Percentiles rank a stretch among this genome's conserved stretches.
Evolutionary conservation across 805 yeast genomes (phyloP).

Genomic region (Wickerhamiella hasegawae): DNA sequence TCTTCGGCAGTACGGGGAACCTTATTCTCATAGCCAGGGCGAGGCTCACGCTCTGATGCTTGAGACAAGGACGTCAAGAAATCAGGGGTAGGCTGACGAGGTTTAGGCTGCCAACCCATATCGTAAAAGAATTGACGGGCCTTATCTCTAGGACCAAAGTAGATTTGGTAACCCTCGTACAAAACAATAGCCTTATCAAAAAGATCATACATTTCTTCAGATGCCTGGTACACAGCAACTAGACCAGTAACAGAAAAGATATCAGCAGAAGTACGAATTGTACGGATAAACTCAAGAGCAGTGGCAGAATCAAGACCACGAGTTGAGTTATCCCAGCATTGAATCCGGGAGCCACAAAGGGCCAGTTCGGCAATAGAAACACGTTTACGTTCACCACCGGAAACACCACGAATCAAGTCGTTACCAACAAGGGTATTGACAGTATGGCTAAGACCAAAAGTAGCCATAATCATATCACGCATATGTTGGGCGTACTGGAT

Average conservation of each 20-base stretch:
- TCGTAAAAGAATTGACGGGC: slow-evolving; percentile 43
- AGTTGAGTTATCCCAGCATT: slow-evolving; percentile 70
- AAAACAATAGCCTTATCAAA: slow-evolving; percentile 48
- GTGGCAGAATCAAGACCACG: slow-evolving; percentile 77
- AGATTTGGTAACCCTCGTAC: slow-evolving; percentile 46
- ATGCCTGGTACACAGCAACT: slow-evolving; percentile 55
- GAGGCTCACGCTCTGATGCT: slow-evolving; percentile 39
- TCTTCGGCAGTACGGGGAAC: slow-evolving; percentile 51
- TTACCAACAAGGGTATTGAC: slow-evolving; percentile 43
- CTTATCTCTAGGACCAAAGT: slow-evolving; percentile 38
- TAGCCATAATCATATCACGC: slow-evolving; percentile 34
- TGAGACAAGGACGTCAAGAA: slow-evolving; percentile 55
- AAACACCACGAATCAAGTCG: slow-evolving; percentile 52
- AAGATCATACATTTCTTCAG: slow-evolving; percentile 44
- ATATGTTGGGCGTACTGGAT: slow-evolving; percentile 30
- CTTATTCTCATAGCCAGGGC: slow-evolving; percentile 30
- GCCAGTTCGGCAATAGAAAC: slow-evolving; percentile 70
- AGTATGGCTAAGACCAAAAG: slow-evolving; percentile 45
- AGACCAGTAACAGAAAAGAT: slow-evolving; percentile 38
- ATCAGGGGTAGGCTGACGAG: slow-evolving; percentile 54
- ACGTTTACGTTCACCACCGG: slow-evolving; percentile 78
- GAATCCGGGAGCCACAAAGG: slow-evolving; percentile 43
- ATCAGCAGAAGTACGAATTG: slow-evolving; percentile 45
- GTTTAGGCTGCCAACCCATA: slow-evolving; percentile 50
- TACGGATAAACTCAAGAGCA: slow-evolving; percentile 56